Percentiles rank a stretch among this genome's conserved stretches.
These are phyloP conservation scores for Cryptosporidium sp. DNA, from an alignment of 169 alveolate genomes.

Conservation along the genomic window DNA sequence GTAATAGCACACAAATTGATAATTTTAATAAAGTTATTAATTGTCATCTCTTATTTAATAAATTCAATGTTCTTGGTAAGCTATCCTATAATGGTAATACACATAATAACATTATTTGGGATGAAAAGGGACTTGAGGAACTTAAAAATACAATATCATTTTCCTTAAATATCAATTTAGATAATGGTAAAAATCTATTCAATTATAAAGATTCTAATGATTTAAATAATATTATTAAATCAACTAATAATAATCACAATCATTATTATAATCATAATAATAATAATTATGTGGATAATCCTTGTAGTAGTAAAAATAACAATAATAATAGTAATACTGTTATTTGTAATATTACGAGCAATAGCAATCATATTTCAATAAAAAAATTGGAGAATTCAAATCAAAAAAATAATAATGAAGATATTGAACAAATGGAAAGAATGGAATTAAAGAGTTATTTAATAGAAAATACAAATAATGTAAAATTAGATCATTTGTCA, in stretches of 20 bases:
- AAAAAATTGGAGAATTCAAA: not conserved
- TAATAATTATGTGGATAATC: not conserved
- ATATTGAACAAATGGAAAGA: constrained; percentile 13
- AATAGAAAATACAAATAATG: not conserved
- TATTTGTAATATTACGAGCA: no score
- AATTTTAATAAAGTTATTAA: constrained; percentile 24
- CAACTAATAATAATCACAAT: not conserved
- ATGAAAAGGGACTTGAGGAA: constrained; percentile 9
- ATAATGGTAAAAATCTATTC: not conserved
- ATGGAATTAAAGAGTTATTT: constrained; percentile 1
- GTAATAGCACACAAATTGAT: not conserved
- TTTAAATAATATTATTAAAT: not conserved
- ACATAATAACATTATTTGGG: constrained; percentile 15
- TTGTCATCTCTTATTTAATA: constrained; percentile 46
- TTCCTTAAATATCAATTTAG: not conserved
- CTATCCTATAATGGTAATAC: not conserved
- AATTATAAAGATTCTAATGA: not conserved
- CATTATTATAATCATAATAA: not conserved
- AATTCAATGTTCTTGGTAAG: constrained; percentile 35
- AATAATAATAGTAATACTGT: not conserved
- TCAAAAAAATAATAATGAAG: not conserved
- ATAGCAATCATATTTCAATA: not conserved
- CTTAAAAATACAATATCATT: not conserved
- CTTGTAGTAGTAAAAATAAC: no score
- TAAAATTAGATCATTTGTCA: no score